Conservation (phyloP, 2,329 filamentous ascomycete species). For the Colletotrichum cuscutae region DNA sequence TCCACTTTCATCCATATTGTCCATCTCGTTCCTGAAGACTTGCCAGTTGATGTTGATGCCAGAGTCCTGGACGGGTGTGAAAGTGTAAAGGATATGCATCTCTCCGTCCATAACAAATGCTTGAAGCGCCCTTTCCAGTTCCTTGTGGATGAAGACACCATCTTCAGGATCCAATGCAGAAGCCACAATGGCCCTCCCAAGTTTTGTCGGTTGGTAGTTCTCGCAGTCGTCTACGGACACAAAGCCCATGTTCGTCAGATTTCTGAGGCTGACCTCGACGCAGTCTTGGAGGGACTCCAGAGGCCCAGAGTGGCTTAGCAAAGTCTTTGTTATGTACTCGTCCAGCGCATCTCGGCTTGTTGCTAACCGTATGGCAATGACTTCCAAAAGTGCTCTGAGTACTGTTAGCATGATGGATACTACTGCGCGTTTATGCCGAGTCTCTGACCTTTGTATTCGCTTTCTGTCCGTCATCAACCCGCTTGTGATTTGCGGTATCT, state of each 20-base stretch:
- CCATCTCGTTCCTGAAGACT: constrained; percentile 77
- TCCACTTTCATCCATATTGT: constrained; percentile 76
- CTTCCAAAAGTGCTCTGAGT: constrained; percentile 74
- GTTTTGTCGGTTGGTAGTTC: constrained; percentile 68
- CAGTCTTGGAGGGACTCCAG: constrained; percentile 60
- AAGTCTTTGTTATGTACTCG: constrained; percentile 75
- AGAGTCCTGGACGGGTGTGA: constrained; percentile 73
- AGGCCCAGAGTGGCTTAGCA: constrained; percentile 69
- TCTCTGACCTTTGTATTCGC: constrained; percentile 70
- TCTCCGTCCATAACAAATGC: constrained; percentile 85
- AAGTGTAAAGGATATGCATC: constrained; percentile 82
- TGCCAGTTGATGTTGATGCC: constrained; percentile 74
- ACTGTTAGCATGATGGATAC: not conserved
- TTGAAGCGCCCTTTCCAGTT: constrained; percentile 73
- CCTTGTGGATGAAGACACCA: constrained; percentile 77
- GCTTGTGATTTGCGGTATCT: constrained; percentile 76
- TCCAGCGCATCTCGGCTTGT: constrained; percentile 72
- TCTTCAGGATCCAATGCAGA: constrained; percentile 80
- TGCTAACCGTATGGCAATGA: constrained; percentile 74
- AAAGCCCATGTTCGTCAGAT: constrained; percentile 66
- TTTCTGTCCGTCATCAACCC: constrained; percentile 74
- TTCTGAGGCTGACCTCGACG: constrained; percentile 68
- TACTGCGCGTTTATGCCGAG: not conserved
- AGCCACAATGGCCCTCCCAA: constrained; percentile 77
- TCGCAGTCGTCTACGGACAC: constrained; percentile 60